These are phyloP conservation scores for Phytophthora pini DNA, from an alignment of 352 stramenopile genomes.

Conservation along the genomic window DNA sequence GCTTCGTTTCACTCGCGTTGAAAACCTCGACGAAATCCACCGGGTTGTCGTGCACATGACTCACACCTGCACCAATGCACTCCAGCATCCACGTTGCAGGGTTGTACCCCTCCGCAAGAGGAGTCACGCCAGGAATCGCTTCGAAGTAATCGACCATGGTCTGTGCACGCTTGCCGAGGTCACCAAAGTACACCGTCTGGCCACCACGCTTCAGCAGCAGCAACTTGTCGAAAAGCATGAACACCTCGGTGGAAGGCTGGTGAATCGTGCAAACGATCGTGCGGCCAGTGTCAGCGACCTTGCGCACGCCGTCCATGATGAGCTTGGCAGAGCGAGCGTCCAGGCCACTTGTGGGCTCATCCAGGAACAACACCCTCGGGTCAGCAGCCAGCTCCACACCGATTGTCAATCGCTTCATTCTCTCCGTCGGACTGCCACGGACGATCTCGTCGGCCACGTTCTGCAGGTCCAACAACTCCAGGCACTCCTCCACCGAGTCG, in stretches of 20 bases:
- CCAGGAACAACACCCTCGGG: slow-evolving; percentile 78
- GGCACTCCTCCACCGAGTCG: slow-evolving; percentile 37
- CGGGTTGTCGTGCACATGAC: slow-evolving; percentile 17
- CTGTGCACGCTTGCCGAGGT: slow-evolving; percentile 59
- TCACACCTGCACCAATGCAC: slow-evolving; percentile 70
- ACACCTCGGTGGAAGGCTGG: slow-evolving; percentile 86
- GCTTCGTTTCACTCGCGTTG: slow-evolving; percentile 32
- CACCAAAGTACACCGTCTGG: slow-evolving; percentile 83
- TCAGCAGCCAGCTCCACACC: slow-evolving; percentile 89
- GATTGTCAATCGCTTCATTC: slow-evolving; percentile 65
- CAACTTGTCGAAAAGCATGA: slow-evolving; percentile 85
- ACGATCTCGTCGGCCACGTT: slow-evolving; percentile 42
- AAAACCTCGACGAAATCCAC: slow-evolving; percentile 36
- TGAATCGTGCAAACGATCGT: slow-evolving; percentile 93
- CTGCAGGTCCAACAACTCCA: slow-evolving; percentile 44
- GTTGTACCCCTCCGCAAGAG: slow-evolving; percentile 72
- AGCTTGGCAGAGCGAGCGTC: slow-evolving; percentile 64
- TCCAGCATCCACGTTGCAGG: slow-evolving; percentile 92
- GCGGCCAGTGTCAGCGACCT: slow-evolving; percentile 60
- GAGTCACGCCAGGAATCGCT: slow-evolving; percentile 61
- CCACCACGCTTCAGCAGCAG: slow-evolving; percentile 88
- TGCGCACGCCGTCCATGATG: slow-evolving; percentile 76
- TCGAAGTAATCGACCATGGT: slow-evolving; percentile 70
- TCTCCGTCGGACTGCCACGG: slow-evolving; percentile 45
- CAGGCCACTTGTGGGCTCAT: slow-evolving; percentile 64